A percentile compares a stretch with the other conserved stretches of the same genome.
Conservation (phyloP, 352 stramenopile species). For the Blastocystis sp. region DNA sequence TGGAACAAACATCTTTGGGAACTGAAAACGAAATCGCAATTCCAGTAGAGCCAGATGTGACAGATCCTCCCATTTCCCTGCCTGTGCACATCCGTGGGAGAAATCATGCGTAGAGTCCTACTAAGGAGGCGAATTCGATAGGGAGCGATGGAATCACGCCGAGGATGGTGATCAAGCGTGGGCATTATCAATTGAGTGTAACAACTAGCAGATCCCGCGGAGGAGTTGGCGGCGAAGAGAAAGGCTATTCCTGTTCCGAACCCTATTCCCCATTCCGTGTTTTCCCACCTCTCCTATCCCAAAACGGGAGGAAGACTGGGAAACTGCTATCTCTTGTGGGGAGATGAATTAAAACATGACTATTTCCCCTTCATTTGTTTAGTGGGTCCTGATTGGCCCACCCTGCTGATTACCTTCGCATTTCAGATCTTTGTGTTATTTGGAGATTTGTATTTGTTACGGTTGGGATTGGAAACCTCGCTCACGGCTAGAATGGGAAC, state of each 20-base stretch:
- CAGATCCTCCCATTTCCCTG: no score
- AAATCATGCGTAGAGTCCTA: no score
- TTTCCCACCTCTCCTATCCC: background rate
- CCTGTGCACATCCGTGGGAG: no score
- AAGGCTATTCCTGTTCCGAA: background rate
- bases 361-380: slow-evolving; percentile 50
- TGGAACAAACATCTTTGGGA: background rate
- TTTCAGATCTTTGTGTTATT: background rate
- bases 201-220: no score
- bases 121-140: no score
- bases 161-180: no score
- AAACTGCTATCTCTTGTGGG: slow-evolving; percentile 34
- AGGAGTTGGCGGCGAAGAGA: no score
- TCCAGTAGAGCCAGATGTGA: no score
- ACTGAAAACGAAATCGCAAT: no score
- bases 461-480: background rate
- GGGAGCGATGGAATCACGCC: no score
- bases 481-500: slow-evolving; percentile 12
- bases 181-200: no score
- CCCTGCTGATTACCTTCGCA: slow-evolving; percentile 43
- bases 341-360: slow-evolving; percentile 56
- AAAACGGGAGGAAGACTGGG: slow-evolving; percentile 55
- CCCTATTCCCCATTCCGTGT: slow-evolving; percentile 34
- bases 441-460: background rate
- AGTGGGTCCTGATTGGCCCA: slow-evolving; percentile 44